A percentile compares a stretch with the other conserved stretches of the same genome.
phyloP scores from a whole-genome alignment of 148 eudicot species.

The Dianthus caryophyllus region DNA sequence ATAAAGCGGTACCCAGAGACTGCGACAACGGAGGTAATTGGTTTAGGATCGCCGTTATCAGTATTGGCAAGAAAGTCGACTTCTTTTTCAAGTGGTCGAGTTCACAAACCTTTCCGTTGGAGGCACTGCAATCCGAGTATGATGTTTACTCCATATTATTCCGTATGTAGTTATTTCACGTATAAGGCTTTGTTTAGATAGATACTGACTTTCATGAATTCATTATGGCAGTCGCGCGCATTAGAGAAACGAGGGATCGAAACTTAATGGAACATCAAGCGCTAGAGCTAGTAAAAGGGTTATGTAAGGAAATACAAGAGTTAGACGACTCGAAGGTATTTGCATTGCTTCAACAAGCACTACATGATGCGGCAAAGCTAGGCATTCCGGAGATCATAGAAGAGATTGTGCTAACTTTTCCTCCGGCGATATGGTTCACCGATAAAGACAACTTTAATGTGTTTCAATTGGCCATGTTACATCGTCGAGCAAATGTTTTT shows the following conservation, averaged over 20 bases:
- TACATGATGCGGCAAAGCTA: conserved; percentile 23
- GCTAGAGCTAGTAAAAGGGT: conserved; percentile 15
- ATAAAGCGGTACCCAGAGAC: conserved; percentile 21
- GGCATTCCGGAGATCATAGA: conserved; percentile 29
- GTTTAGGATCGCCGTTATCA: conserved; percentile 23
- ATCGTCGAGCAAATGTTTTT: conserved; percentile 31
- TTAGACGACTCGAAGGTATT: conserved; percentile 26
- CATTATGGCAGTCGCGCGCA: not conserved
- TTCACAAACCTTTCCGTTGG: not conserved
- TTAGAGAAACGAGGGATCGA: not conserved
- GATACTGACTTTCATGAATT: too few relatives aligned
- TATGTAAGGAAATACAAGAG: conserved; percentile 25
- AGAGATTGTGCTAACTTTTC: conserved; percentile 25
- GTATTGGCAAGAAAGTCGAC: conserved; percentile 20
- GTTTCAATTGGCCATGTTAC: conserved; percentile 26
- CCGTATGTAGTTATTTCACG: too few relatives aligned
- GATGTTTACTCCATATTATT: not conserved
- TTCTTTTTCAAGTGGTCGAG: conserved; percentile 23
- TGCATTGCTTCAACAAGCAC: conserved; percentile 26
- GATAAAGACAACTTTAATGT: conserved; percentile 24
- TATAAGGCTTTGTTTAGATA: too few relatives aligned
- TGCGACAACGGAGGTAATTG: conserved; percentile 25
- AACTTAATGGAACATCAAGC: conserved; percentile 16
- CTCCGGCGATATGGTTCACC: conserved; percentile 26
- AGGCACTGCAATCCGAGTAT: conserved; percentile 9